phyloP scores from a whole-genome alignment of 1,139 yeast genomes.

The Zygosaccharomyces sapae region DNA sequence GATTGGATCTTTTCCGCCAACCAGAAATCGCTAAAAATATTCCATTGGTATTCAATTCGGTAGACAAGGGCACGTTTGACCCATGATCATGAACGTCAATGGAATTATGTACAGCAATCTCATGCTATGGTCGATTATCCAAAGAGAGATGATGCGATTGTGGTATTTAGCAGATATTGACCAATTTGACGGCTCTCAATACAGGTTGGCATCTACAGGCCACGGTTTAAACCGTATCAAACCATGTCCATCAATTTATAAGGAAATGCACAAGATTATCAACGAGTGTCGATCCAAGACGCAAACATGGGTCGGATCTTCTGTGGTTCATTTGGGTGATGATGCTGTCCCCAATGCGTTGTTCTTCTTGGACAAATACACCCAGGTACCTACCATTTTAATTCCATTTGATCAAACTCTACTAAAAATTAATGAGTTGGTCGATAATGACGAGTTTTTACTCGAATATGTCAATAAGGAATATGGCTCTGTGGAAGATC shows the following conservation, averaged over 20 bases:
- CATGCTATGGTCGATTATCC: constrained; percentile 66
- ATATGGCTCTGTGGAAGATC: constrained; percentile 50
- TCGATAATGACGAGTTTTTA: constrained; percentile 47
- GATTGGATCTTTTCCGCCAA: constrained; percentile 47
- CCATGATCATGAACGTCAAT: constrained; percentile 66
- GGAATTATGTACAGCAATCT: constrained; percentile 65
- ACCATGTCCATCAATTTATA: constrained; percentile 59
- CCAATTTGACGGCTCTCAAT: constrained; percentile 48
- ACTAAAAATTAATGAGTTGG: constrained; percentile 46
- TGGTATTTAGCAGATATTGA: constrained; percentile 74
- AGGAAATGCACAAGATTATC: constrained; percentile 64
- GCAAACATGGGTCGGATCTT: constrained; percentile 69
- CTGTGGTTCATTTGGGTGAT: constrained; percentile 73
- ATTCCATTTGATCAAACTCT: constrained; percentile 62
- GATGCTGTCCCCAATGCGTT: constrained; percentile 75
- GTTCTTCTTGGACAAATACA: constrained; percentile 68
- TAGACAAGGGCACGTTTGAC: constrained; percentile 62
- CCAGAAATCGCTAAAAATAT: constrained; percentile 41
- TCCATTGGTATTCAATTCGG: constrained; percentile 62
- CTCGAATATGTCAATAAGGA: constrained; percentile 50
- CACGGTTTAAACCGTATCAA: constrained; percentile 73
- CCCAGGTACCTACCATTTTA: constrained; percentile 68
- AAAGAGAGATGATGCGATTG: constrained; percentile 65
- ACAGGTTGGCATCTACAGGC: constrained; percentile 64
- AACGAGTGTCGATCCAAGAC: constrained; percentile 56